Evolutionary conservation across 192 early-diverging fungal species (phyloP), one percentile per base, ranked within the genome.

Genomic region (Entomortierella parvispora): DNA sequence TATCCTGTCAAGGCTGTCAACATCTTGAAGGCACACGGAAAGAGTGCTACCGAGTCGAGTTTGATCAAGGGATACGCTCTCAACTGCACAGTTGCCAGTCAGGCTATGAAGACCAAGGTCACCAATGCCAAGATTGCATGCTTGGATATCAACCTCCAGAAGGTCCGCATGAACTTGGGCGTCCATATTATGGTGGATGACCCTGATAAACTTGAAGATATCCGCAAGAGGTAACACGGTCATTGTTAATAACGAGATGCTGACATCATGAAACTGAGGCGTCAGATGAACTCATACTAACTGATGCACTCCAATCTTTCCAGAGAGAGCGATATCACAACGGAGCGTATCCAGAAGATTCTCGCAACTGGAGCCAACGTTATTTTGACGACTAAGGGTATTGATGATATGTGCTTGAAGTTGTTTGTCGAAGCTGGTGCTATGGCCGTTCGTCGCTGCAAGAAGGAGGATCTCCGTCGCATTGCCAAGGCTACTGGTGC

Each of bases 181-280:
- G 95, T 99, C 48, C 93, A 98, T 69, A 97, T 99, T 80, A 94
- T 97, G 33, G 92, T 99, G 32, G 98, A 99, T 80, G 95, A 99
- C 75, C 98, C 98, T 26, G 93, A 98, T 68, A 92, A 98, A 77
- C 86, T 99, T 18, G 98, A 99, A 83, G 98, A 91, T 42, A 98
- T 99, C 78, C 88, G 98, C 63, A 88, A 90, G 65, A 81, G 92
- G 90, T 93, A 79, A n/a, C n/a, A n/a, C n/a, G n/a, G 17, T 11
- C 17, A 44, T 44, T 44, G 8, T 44, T 8, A 44, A 11, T 8
- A 17, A 44, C 43, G 43, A 11, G 9, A 11, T 44, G 8, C 17
- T 44, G 8, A 44, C 17, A 44, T 44, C 17, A 11, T n/a, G n/a
- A n/a, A n/a, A n/a, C n/a, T n/a, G n/a, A n/a, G n/a, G n/a, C n/a